phyloP scores from a whole-genome alignment of 805 yeast species.

The Kluyveromyces wickerhamii region DNA sequence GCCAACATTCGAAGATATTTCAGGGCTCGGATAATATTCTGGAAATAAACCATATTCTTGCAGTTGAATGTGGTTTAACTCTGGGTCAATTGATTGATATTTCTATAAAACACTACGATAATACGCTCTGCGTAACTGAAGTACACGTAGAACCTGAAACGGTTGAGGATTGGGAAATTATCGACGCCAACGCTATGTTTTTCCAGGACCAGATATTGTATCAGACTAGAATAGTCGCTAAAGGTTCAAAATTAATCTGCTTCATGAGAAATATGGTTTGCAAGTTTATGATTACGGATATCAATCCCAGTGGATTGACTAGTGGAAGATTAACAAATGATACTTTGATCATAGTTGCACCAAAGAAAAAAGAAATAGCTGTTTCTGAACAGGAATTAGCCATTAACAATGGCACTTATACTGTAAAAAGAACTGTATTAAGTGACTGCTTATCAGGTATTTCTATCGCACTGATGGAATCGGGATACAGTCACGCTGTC shows the following conservation, averaged over 20 bases:
- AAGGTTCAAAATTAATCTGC: slow-evolving; percentile 53
- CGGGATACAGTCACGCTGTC: neutral
- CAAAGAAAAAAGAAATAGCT: slow-evolving; percentile 37
- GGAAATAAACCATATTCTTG: slow-evolving; percentile 23
- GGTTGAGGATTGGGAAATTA: slow-evolving; percentile 82
- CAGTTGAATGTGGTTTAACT: slow-evolving; percentile 8
- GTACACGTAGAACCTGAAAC: slow-evolving; percentile 74
- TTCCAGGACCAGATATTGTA: slow-evolving; percentile 68
- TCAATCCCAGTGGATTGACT: slow-evolving; percentile 33
- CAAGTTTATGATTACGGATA: slow-evolving; percentile 42
- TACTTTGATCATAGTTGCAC: slow-evolving; percentile 72
- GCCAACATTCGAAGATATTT: slow-evolving; percentile 15
- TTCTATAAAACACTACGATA: slow-evolving; percentile 12
- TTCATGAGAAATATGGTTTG: slow-evolving; percentile 61
- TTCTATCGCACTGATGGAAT: neutral
- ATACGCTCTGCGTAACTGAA: slow-evolving; percentile 34
- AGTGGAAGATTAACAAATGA: slow-evolving; percentile 51
- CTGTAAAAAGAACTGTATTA: neutral
- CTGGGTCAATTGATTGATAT: slow-evolving; percentile 10
- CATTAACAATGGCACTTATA: neutral
- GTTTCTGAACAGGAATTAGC: neutral
- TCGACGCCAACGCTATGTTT: slow-evolving; percentile 70
- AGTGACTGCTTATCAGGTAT: neutral
- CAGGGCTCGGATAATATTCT: slow-evolving; percentile 10
- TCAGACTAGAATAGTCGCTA: slow-evolving; percentile 70